Base-by-base conservation (phyloP, 345 rosid genomes). In the Aegle marmelos region DNA sequence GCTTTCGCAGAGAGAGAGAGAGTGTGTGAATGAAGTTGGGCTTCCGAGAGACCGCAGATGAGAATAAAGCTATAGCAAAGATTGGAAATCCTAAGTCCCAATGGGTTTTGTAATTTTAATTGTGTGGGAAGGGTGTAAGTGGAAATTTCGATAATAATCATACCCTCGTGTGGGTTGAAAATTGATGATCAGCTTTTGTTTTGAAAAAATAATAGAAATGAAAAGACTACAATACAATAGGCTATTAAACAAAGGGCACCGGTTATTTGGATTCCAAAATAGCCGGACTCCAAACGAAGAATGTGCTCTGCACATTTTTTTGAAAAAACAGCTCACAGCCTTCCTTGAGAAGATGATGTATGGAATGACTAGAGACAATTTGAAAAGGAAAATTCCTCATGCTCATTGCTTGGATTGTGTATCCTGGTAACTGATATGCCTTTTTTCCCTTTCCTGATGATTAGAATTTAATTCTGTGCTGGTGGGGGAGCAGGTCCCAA, bases 281-380 rank as follows among this genome's bases (percentile, higher is more conserved):
- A n/a, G n/a, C n/a, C n/a, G n/a, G n/a, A n/a, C n/a, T n/a, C n/a
- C n/a, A n/a, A n/a, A 45, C 1, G 50, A 11, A 45, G 17, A 11
- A 3, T 16, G 11, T 45, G 97, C 97, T 74, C 79, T 96, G 86
- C 90, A 41, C 48, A 41, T 10, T 41, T 91, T 72, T 72, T 96
- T 96, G 79, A 92, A 96, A 83, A 98, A 96, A 85, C 98, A 96
- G 67, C 97, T 96, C 81, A 96, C 98, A 13, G 99, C 97, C 79
- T 96, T 89, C 90, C 93, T 96, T 79, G 99, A 96, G 91, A 90
- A 94, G 91, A 91, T 94, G 91, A 91, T 94, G 77, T 94, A 96
- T 83, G 99, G 99, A 81, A 86, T 94, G 92, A 89, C 91, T 78
- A 85, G 99, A 72, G 99, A 96, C 88, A 94, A 87, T 81, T 78